phyloP scores from a whole-genome alignment of 2,329 filamentous ascomycete genomes.

The Neurospora sp. region DNA sequence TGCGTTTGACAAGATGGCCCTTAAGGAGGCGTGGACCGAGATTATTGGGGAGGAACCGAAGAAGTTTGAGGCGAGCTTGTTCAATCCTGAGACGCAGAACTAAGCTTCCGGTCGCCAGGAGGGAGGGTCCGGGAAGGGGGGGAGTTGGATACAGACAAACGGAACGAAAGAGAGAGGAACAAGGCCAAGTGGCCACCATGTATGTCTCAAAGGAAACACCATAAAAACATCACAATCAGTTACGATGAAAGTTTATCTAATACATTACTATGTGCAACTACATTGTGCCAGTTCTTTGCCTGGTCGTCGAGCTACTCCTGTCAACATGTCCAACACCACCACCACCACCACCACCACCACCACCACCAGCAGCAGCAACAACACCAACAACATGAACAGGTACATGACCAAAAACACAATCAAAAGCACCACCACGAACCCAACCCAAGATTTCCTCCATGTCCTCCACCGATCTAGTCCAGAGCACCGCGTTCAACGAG shows the following conservation, averaged over 20 bases:
- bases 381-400: neutral
- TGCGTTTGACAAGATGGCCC: constrained; percentile 9
- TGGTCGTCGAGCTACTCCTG: neutral
- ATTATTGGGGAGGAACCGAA: constrained; percentile 1
- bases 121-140: neutral
- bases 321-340: neutral
- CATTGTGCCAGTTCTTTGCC: neutral
- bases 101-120: no score
- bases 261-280: neutral
- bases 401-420: neutral
- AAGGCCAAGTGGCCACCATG: neutral
- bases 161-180: neutral
- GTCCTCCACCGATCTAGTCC: neutral
- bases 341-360: neutral
- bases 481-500: no score
- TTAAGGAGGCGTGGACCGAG: constrained; percentile 9
- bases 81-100: neutral
- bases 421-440: neutral
- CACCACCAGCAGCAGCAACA: neutral
- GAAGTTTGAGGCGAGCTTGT: constrained; percentile 2
- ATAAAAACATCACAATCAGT: neutral
- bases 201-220: no score
- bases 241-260: neutral
- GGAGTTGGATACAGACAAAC: neutral
- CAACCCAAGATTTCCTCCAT: neutral